Base-by-base conservation (phyloP, 2,329 filamentous ascomycete species). In the Ophiosphaerella narmari region DNA sequence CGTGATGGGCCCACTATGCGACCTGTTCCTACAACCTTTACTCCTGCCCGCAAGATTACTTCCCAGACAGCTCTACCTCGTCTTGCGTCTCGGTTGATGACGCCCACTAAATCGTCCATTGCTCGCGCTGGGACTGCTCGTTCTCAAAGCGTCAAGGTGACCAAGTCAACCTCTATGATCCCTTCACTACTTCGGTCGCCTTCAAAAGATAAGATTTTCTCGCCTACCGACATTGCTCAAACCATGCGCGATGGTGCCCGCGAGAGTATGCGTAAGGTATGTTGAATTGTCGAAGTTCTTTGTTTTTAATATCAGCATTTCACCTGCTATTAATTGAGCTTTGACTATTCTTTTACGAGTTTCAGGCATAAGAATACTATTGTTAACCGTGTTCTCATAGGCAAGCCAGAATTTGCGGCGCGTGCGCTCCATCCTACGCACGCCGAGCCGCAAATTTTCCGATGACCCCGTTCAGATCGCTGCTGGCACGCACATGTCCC, bases 31-130 rank as follows among this genome's bases (percentile, higher is more conserved):
- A 46, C 50, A 35, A 29, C 48, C 43, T 46, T 59, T 14, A 59
- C 65, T 8, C 64, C 67, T 40, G 61, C 61, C 7, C 69, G 67
- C 31, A 64, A 57, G 46, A 63, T 65, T 36, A 66, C 61, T 12
- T 67, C 65, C 24, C 60, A 65, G 39, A 66, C 80, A 7, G 67
- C 66, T 26, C 78, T 82, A 37, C 54, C 74, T 79, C 52, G 77
- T 79, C 54, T 85, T 78, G 51, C 66, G n/a, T 63, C 70, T 31
- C 63, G 69, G 26, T 77, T 93, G 26, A 83, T 86, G 72, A 95
- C 90, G 5, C 91, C 91, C 0, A 94, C 89, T 7, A 91, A 90
- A 70, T 78, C 90, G 7, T 90, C 89, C 1, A 72, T 89, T 43
- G 83, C 86, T 11, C 26, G 26, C 11, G 7, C 26, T 29, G 26